Base-by-base conservation (phyloP, 768 basidiomycete genomes). In the Tremella fuciformis region DNA sequence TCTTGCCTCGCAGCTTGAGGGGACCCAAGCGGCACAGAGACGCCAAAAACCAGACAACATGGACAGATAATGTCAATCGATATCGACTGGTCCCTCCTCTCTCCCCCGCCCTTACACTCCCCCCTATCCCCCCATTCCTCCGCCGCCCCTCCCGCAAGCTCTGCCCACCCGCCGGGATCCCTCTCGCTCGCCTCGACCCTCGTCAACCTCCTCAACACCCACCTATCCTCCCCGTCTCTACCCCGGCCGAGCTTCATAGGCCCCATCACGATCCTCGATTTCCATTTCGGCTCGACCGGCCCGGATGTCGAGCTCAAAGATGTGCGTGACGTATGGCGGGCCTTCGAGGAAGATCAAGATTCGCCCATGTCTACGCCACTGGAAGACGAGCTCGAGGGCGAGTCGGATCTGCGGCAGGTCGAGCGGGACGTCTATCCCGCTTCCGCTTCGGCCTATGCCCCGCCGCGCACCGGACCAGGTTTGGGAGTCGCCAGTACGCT, bases 291-390 rank as follows among this genome's bases (percentile, higher is more conserved):
- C 29, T 84, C 86, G 0, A 79, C 80, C 18, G 74, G 85, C 2
- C 96, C 96, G 3, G 87, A 92, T 59, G 83, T 93, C 21, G 90
- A 96, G 75, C 83, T 98, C 53, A 85, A 89, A 55, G 96, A 96
- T 78, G 79, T 98, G 52, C 83, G 91, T 48, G 91, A 97, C 80
- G 90, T 98, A 57, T 90, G 93, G 78, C 86, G 85, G 53, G 93
- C 94, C 75, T 98, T 98, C 71, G 83, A 96, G 55, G 89, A 92
- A 59, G 71, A 59, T 46, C 22, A 34, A 34, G 29, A 34, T 34
- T 34, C 29, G 29, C 29, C 29, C 4, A 34, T 34, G 29, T 34
- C 29, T 34, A 6, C 29, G 4, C 29, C 29, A 11, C 4, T 34
- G 3, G 88, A 88, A 64, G 87, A 89, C 65, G 80, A 83, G 38